Evolutionary conservation across 2,329 filamentous ascomycete genomes (phyloP).

Genomic region (Camptophora hylomeconis): DNA sequence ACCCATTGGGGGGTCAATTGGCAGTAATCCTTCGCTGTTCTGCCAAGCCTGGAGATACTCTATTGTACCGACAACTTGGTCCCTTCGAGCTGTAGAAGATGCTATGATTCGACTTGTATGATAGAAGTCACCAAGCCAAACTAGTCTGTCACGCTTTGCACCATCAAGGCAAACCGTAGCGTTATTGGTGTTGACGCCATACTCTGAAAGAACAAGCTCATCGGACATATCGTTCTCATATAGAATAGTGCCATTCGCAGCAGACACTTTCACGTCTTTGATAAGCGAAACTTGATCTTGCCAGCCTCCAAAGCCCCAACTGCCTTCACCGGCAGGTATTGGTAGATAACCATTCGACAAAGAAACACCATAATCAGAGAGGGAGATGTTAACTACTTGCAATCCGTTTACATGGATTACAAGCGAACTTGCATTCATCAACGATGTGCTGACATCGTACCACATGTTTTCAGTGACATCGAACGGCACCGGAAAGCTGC

Average conservation of each 20-base stretch:
- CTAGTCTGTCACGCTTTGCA: conserved; percentile 43
- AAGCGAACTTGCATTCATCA: too few relatives aligned
- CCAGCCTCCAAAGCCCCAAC: conserved; percentile 13
- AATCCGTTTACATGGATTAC: neutral
- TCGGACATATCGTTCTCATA: conserved; percentile 9
- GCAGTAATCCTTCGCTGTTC: neutral
- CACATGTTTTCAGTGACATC: too few relatives aligned
- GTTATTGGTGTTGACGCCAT: conserved; percentile 18
- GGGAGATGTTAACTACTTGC: neutral
- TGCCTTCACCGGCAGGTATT: conserved; percentile 1
- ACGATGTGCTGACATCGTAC: too few relatives aligned
- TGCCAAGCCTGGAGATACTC: conserved; percentile 10
- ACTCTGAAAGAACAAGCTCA: conserved; percentile 8
- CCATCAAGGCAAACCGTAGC: conserved; percentile 32
- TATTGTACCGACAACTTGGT: conserved; percentile 9
- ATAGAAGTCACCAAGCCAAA: conserved; percentile 15
- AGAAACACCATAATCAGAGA: neutral
- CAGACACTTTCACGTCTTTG: conserved; percentile 8
- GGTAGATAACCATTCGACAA: neutral
- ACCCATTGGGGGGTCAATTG: conserved; percentile 6
- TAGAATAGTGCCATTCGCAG: conserved; percentile 10
- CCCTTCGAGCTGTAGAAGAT: conserved; percentile 9
- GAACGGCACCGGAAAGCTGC: too few relatives aligned
- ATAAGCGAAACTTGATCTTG: conserved; percentile 13
- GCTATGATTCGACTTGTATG: conserved; percentile 13